Evolutionary conservation across 1,139 yeast species (phyloP).

Genomic region (Saccharomycopsis hybrid): DNA sequence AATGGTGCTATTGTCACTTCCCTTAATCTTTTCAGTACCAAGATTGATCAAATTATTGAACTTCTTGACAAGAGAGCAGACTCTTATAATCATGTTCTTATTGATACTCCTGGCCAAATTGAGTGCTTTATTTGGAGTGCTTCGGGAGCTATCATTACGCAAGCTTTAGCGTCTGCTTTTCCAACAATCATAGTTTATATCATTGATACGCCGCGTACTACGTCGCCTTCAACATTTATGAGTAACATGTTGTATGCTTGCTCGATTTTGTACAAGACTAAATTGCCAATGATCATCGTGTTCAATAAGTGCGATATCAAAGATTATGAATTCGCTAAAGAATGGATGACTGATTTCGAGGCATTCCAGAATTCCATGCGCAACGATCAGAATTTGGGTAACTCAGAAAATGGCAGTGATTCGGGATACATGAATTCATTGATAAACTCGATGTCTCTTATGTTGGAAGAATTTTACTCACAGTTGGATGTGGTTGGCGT

Average conservation of each 20-base stretch:
- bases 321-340: slow-evolving; percentile 80
- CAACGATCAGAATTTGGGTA: slow-evolving; percentile 56
- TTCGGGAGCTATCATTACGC: slow-evolving; percentile 93
- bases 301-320: slow-evolving; percentile 92
- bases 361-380: slow-evolving; percentile 75
- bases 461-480: slow-evolving; percentile 94
- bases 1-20: slow-evolving; percentile 98
- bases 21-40: slow-evolving; percentile 83
- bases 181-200: slow-evolving; percentile 95
- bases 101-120: slow-evolving; percentile 98
- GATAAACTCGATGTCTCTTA: slow-evolving; percentile 89
- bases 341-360: slow-evolving; percentile 98
- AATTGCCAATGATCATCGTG: slow-evolving; percentile 93
- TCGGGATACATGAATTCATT: slow-evolving; percentile 93
- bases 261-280: slow-evolving; percentile 91
- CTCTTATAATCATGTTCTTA: slow-evolving; percentile 61
- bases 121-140: slow-evolving; percentile 98
- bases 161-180: slow-evolving; percentile 90
- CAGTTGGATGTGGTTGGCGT: slow-evolving; percentile 89
- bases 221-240: slow-evolving; percentile 94
- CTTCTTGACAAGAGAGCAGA: slow-evolving; percentile 78
- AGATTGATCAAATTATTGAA: slow-evolving; percentile 89
- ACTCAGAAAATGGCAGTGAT: slow-evolving; percentile 60
- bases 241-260: slow-evolving; percentile 98
- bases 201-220: slow-evolving; percentile 91